Evolutionary conservation across 441 rosid species (phyloP).

Genomic region (Erodium texanum): DNA sequence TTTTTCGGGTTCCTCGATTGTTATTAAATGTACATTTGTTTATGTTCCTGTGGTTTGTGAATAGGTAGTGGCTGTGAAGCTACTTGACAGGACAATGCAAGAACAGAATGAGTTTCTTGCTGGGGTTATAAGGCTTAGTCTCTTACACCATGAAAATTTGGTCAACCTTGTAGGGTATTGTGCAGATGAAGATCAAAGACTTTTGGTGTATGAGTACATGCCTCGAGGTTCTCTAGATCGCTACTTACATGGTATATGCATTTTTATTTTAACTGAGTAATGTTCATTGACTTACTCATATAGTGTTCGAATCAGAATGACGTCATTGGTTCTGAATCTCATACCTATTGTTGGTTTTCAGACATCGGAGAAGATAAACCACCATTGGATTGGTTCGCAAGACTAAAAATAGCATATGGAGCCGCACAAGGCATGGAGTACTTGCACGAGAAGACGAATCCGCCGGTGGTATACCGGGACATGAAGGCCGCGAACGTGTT

Average conservation of each 20-base stretch:
- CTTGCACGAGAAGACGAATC: constrained; percentile 58
- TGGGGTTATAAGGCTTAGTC: constrained; percentile 47
- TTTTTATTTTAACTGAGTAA: too few species aligned
- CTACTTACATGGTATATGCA: constrained; percentile 25
- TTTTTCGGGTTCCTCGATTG: background rate
- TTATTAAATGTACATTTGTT: background rate
- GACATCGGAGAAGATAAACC: constrained; percentile 21
- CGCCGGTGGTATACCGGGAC: constrained; percentile 59
- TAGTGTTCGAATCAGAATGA: too few species aligned
- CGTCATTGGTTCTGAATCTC: too few species aligned
- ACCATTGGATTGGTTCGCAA: constrained; percentile 55
- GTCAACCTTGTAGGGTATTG: constrained; percentile 70
- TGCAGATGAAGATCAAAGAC: constrained; percentile 94
- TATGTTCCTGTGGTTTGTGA: background rate
- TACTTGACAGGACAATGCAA: constrained; percentile 65
- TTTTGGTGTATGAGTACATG: constrained; percentile 64
- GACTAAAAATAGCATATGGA: constrained; percentile 68
- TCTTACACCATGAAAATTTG: constrained; percentile 54
- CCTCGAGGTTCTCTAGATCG: constrained; percentile 54
- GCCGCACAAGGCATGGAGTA: constrained; percentile 74
- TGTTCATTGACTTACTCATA: too few species aligned
- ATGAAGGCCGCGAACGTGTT: constrained; percentile 68
- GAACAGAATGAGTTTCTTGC: constrained; percentile 60
- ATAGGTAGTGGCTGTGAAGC: constrained; percentile 83
- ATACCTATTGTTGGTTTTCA: constrained; percentile 18